Evolutionary conservation across 2,329 filamentous ascomycete genomes (phyloP), one percentile per base, ranked within the genome.

Genomic region (Lasiodiplodia citricola): DNA sequence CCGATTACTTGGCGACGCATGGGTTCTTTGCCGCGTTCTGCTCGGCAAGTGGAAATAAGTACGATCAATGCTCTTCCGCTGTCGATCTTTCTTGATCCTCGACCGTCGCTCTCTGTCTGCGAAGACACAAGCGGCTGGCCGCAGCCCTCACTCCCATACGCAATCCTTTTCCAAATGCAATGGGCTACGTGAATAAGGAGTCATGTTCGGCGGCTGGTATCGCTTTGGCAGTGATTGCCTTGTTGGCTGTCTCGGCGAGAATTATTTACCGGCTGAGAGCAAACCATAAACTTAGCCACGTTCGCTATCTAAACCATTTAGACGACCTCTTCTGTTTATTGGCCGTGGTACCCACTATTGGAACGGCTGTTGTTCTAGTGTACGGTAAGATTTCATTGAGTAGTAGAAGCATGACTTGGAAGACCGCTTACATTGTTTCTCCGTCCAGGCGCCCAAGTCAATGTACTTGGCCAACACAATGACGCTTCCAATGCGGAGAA

Each of bases 281-380:
- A 21, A 38, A 58, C 11, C 55, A n/a, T 21, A 18, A 37, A 10
- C 31, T 41, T n/a, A 41, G n/a, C 38, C 21, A 63, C 10, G 28
- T 35, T 23, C 38, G 23, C 41, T 25, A 51, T 18, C 47, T 14
- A 16, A 35, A 51, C 31, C 38, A 63, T 23, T 31, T 63, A 23
- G 58, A 63, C 23, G 58, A 63, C 35, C 3, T 63, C 4, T 63
- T 63, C 23, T 63, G 58, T n/a, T 28, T 51, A 13, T 21, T 63
- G 13, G 58, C 58, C 23, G 10, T 63, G 14, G 2, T 35, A 11
- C 58, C 58, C 7, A 35, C 58, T 3, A 21, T 50, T 4, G 58
- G 41, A 51, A 63, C 58, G 2, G 58, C 41, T n/a, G 28, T 63
- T 4, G 47, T 63, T 14, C 5, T 63, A 21, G 14, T 50, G 8